These are phyloP conservation scores for Thelephora ganbajun DNA, from an alignment of 768 basidiomycete species.

Conservation along the genomic window DNA sequence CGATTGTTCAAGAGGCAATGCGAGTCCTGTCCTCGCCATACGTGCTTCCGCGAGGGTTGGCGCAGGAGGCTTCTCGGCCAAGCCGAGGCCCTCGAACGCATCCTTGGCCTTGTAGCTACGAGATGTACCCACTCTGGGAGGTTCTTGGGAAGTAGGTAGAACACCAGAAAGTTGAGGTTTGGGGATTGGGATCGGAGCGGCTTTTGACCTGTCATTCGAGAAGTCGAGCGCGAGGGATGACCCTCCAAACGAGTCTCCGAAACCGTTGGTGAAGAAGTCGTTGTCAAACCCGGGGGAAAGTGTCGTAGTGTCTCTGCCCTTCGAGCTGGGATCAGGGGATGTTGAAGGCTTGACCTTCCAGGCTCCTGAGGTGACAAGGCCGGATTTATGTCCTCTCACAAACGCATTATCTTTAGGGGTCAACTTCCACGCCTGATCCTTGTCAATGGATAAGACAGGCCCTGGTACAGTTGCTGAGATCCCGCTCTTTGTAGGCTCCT, in stretches of 20 bases:
- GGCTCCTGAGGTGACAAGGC: conserved; percentile 17
- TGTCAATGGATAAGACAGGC: conserved; percentile 15
- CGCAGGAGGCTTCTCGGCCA: conserved; percentile 32
- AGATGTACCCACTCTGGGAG: not conserved
- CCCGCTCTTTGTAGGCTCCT: conserved; percentile 8
- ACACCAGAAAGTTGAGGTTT: not conserved
- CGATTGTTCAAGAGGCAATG: conserved; percentile 11
- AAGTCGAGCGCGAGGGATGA: conserved; percentile 4
- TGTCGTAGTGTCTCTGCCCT: conserved; percentile 2
- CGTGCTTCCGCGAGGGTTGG: conserved; percentile 69
- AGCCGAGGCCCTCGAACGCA: conserved; percentile 67
- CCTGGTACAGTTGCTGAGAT: conserved; percentile 10
- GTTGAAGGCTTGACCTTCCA: conserved; percentile 6
- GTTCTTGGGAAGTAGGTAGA: not conserved
- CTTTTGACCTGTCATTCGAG: conserved; percentile 1
- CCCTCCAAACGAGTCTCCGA: conserved; percentile 47
- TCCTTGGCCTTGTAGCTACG: conserved; percentile 27
- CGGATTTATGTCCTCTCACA: conserved; percentile 15
- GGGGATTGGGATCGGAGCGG: conserved; percentile 2
- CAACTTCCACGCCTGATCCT: conserved; percentile 13
- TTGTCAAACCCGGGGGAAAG: conserved; percentile 9
- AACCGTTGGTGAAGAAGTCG: conserved; percentile 21
- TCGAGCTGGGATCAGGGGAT: not conserved
- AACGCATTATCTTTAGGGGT: conserved; percentile 1
- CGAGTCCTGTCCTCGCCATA: conserved; percentile 56